phyloP scores from a whole-genome alignment of 2,329 filamentous ascomycete genomes.

The Venturia asperata region DNA sequence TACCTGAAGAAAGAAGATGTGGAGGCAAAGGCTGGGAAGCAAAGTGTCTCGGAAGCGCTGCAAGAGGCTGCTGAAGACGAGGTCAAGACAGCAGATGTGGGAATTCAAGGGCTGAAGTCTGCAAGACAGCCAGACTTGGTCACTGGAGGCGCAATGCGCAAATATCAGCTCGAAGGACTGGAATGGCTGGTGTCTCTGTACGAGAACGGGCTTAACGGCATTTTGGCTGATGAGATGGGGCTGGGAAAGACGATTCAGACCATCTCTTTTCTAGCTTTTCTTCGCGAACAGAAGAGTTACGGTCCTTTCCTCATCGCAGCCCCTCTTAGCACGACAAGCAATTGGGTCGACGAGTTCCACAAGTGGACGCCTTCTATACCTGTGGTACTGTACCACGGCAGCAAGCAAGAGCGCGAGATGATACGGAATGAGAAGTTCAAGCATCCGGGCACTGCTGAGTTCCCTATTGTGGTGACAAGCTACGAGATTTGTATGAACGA shows the following conservation, averaged over 20 bases:
- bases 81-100: conserved; percentile 53
- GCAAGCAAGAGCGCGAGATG: conserved; percentile 65
- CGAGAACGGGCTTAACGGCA: conserved; percentile 87
- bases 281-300: conserved; percentile 79
- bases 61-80: conserved; percentile 53
- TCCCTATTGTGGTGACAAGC: conserved; percentile 87
- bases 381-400: conserved; percentile 85
- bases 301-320: conserved; percentile 89
- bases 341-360: conserved; percentile 91
- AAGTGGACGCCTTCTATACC: conserved; percentile 87
- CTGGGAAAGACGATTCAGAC: conserved; percentile 88
- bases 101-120: conserved; percentile 64
- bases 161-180: conserved; percentile 87
- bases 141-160: conserved; percentile 81
- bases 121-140: conserved; percentile 81
- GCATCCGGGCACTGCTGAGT: conserved; percentile 60
- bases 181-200: conserved; percentile 83
- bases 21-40: conserved; percentile 45
- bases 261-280: conserved; percentile 76
- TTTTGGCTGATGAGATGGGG: conserved; percentile 91
- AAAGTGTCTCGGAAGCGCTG: conserved; percentile 50
- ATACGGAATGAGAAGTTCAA: conserved; percentile 69
- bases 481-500: conserved; percentile 97
- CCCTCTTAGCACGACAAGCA: conserved; percentile 83
- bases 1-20: conserved; percentile 56